Conservation (phyloP, 768 basidiomycete genomes). For the Lactifluus echinatus region DNA sequence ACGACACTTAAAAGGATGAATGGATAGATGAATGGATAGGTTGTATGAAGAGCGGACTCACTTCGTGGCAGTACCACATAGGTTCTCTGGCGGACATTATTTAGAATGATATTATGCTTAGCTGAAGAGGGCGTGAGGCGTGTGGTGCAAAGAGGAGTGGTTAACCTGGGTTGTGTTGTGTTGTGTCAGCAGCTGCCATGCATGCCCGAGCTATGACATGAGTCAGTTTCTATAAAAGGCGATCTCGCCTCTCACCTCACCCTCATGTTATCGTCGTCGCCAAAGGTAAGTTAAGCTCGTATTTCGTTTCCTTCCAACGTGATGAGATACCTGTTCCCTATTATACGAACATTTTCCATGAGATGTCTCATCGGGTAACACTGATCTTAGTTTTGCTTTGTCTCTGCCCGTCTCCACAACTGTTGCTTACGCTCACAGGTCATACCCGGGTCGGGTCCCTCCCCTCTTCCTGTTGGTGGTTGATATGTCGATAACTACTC, state of each 20-base stretch:
- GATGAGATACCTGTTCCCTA: constrained; percentile 56
- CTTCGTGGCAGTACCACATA: constrained; percentile 75
- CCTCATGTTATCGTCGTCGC: too few species aligned
- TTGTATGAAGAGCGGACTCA: constrained; percentile 22
- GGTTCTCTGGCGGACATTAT: constrained; percentile 64
- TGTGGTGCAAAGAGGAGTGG: background rate
- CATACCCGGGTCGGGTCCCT: too few species aligned
- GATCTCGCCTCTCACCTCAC: background rate
- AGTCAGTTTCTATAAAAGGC: constrained; percentile 7
- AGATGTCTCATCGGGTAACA: constrained; percentile 1
- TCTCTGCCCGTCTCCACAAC: background rate
- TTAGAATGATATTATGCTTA: constrained; percentile 4
- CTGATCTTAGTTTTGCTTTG: background rate
- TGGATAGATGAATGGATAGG: constrained; percentile 5
- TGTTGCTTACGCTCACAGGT: background rate
- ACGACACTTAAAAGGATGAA: constrained; percentile 52
- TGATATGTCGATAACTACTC: too few species aligned
- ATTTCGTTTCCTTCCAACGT: background rate
- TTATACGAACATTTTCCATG: constrained; percentile 33
- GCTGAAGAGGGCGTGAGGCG: constrained; percentile 14
- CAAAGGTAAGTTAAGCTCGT: too few species aligned
- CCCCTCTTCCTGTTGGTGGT: too few species aligned
- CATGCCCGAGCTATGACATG: constrained; percentile 6
- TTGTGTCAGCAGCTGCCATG: background rate
- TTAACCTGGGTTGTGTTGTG: background rate